phyloP scores from a whole-genome alignment of 2,329 filamentous ascomycete species.

The Teratosphaeria destructans region DNA sequence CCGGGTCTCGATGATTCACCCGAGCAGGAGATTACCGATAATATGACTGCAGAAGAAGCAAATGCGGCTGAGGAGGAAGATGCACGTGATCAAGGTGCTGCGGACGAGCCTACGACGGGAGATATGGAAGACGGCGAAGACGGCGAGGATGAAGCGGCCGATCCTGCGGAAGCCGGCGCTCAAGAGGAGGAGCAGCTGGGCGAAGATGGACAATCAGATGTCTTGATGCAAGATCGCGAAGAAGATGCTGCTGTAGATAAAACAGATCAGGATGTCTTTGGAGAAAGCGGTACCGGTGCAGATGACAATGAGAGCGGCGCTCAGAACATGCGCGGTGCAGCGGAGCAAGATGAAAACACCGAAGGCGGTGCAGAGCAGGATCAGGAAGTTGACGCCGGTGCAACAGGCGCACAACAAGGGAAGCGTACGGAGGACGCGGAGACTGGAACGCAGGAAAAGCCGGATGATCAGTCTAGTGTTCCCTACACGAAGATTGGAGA shows the following conservation, averaged over 20 bases:
- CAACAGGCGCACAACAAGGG: conserved; percentile 27
- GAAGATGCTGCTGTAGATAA: conserved; percentile 29
- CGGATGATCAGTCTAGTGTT: conserved; percentile 32
- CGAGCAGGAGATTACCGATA: conserved; percentile 9
- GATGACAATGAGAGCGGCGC: conserved; percentile 25
- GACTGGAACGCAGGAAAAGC: conserved; percentile 7
- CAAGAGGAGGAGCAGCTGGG: conserved; percentile 27
- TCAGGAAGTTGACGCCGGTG: conserved; percentile 27
- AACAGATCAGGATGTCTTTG: conserved; percentile 34
- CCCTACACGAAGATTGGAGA: conserved; percentile 94
- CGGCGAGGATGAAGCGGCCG: conserved; percentile 11
- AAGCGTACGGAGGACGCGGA: neutral
- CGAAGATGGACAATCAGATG: conserved; percentile 30
- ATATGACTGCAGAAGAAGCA: conserved; percentile 34
- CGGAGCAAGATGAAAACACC: conserved; percentile 30
- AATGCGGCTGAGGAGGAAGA: conserved; percentile 29
- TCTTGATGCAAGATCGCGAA: conserved; percentile 21
- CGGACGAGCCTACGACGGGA: conserved; percentile 37
- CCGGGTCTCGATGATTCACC: conserved; percentile 7
- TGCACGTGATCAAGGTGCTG: conserved; percentile 40
- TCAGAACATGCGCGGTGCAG: conserved; percentile 35
- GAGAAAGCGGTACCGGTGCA: conserved; percentile 26
- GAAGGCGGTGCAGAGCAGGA: conserved; percentile 25
- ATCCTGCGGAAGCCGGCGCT: conserved; percentile 27
- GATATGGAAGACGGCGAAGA: conserved; percentile 24